Evolutionary conservation across 108 stramenopile species (phyloP), one percentile per base, ranked within the genome.

Genomic region (Nitzschia sp.): DNA sequence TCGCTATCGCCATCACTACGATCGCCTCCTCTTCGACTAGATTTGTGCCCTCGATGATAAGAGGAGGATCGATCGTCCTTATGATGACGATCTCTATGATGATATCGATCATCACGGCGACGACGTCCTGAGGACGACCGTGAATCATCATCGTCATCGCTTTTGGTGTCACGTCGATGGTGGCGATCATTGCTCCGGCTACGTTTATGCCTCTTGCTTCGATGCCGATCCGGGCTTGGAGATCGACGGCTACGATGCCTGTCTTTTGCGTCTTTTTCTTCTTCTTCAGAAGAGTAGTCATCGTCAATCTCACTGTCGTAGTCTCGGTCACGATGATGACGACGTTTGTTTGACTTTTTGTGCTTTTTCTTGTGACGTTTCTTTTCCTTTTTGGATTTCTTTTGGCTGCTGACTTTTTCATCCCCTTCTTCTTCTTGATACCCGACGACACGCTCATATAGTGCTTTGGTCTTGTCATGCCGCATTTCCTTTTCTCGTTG

Each of bases 371-470:
- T 47, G 58, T 68, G 59, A 19, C 66, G 59, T 56, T 76, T 65
- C 54, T 58, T 59, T 48, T 70, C 77, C 4, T 75, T 71, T 72
- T 54, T 9, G 23, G 42, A 46, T 34, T 15, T 34, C 30, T 65
- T 42, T 45, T 6, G 26, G 2, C 24, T 51, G 17, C 45, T 27
- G 23, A 26, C n/a, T 38, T 29, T 0, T 19, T 70, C 64, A 23
- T 69, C 38, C 26, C 29, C 57, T 30, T 30, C n/a, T 18, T 49
- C 23, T 34, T 69, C 30, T 45, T 62, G n/a, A 48, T 46, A 23
- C 2, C 80, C 82, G 21, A 72, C 72, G 13, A 92, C 94, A 28
- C 74, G 62, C 42, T 89, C 79, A 70, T 88, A 86, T 35, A 95
- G 65, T 24, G 55, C 65, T 51, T 72, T 69, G 48, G 81, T 89